A percentile compares a stretch with the other conserved stretches of the same genome.
phyloP scores from a whole-genome alignment of 768 basidiomycete species.

The Pulveroboletus sp. region DNA sequence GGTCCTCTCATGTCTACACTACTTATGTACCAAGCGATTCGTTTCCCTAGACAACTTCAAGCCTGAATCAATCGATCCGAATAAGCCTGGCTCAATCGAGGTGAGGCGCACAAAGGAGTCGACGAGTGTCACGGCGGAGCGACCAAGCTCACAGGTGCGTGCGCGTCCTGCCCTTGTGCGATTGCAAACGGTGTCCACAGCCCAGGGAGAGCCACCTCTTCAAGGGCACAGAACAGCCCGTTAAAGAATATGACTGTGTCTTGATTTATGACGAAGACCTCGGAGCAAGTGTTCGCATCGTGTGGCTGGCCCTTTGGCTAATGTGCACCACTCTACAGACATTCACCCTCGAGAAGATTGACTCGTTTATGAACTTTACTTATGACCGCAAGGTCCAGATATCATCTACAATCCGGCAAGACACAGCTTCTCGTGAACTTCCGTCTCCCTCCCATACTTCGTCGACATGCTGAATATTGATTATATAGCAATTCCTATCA shows the following conservation, averaged over 20 bases:
- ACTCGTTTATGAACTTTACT: constrained; percentile 56
- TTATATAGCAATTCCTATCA: constrained; percentile 15
- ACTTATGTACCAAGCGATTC: constrained; percentile 1
- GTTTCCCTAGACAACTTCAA: constrained; percentile 64
- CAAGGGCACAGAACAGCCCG: constrained; percentile 52
- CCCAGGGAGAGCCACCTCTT: constrained; percentile 54
- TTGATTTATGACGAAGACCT: constrained; percentile 77
- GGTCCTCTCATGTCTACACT: not conserved
- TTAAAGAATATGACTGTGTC: constrained; percentile 73
- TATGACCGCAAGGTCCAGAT: constrained; percentile 46
- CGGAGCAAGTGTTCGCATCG: constrained; percentile 44
- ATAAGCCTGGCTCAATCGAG: constrained; percentile 64
- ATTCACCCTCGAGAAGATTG: constrained; percentile 74
- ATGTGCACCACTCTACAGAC: constrained; percentile 41
- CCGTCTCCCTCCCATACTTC: not conserved
- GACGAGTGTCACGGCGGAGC: constrained; percentile 59
- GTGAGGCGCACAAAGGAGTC: constrained; percentile 53
- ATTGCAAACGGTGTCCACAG: constrained; percentile 30
- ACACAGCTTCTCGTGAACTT: constrained; percentile 24
- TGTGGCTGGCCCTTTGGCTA: not conserved
- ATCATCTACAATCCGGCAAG: constrained; percentile 16
- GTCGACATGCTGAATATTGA: constrained; percentile 3
- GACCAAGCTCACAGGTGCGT: constrained; percentile 59
- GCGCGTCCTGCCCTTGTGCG: not conserved
- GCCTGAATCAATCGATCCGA: constrained; percentile 65